Evolutionary conservation across 495 filamentous ascomycete genomes (phyloP).

Genomic region (Podospora fimiseda): DNA sequence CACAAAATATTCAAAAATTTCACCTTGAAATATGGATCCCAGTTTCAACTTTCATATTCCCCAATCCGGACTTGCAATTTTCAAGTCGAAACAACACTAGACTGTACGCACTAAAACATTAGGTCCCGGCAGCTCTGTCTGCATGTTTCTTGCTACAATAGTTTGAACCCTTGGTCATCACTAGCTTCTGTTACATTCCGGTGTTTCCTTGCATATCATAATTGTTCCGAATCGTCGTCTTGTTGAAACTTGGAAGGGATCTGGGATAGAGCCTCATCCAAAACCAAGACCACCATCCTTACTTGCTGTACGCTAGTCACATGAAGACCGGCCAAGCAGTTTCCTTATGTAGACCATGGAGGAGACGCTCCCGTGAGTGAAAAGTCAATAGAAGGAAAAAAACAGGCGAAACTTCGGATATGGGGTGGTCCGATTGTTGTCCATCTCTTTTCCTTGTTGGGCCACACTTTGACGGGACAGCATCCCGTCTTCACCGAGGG

Average conservation of each 20-base stretch:
- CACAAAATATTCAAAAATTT: too few relatives aligned
- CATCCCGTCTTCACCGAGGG: not conserved
- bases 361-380: not conserved
- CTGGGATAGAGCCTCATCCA: constrained; percentile 1
- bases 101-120: too few relatives aligned
- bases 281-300: not conserved
- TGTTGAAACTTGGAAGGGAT: too few relatives aligned
- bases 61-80: too few relatives aligned
- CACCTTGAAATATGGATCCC: too few relatives aligned
- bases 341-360: not conserved
- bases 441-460: too few relatives aligned
- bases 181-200: constrained; percentile 1
- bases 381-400: not conserved
- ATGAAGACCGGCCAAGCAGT: not conserved
- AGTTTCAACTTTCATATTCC: too few relatives aligned
- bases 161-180: not conserved
- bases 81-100: too few relatives aligned
- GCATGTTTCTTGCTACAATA: constrained; percentile 1
- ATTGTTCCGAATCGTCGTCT: constrained; percentile 1
- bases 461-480: not conserved
- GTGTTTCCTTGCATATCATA: not conserved
- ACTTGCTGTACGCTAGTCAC: not conserved
- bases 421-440: too few relatives aligned
- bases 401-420: not conserved
- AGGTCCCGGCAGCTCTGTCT: not conserved